Evolutionary conservation across 2,329 filamentous ascomycete species (phyloP), one percentile per base, ranked within the genome.

Genomic region (Graphium sp.): DNA sequence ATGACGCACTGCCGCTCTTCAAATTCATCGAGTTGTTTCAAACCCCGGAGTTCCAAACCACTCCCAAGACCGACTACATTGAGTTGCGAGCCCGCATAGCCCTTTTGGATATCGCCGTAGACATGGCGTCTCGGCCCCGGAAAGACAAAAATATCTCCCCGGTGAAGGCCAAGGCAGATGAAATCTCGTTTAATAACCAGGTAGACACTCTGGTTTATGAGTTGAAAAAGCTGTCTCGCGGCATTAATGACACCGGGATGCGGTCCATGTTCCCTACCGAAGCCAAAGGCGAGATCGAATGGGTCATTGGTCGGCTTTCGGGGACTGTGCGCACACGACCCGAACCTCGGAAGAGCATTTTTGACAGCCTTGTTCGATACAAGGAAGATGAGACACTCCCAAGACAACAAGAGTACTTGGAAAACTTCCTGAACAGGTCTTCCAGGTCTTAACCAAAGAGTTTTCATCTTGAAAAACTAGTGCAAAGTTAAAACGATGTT

Each of bases 71-170:
- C 0, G 56, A 93, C 48, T 93, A 80, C 48, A 55, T 59, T 11
- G 60, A 74, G 31, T 62, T 94, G 2, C 58, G 62, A 19, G 72
- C 78, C 3, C 59, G 72, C 11, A 57, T 80, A 4, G 52, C 62
- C 4, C 63, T 91, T 13, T 63, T 94, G 5, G 76, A 89, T 42
- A 66, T 82, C 22, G 75, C 71, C 11, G 59, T 94, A 29, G 80
- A 82, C 34, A 68, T 75, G 33, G 80, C 53, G 24, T 44, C 43
- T 10, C n/a, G 16, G 16, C 24, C 33, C 4, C 43, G 48, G 4
- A 42, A 42, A 14, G 47, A 53, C 26, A n/a, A n/a, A n/a, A n/a
- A n/a, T n/a, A n/a, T n/a, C n/a, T 37, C 36, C 26, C 26, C 30
- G 21, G 22, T 43, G 41, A 26, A 43, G 46, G 14, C 23, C 13